Evolutionary conservation across 2,329 filamentous ascomycete genomes (phyloP), one percentile per base, ranked within the genome.

Genomic region (Thelonectria rubi): DNA sequence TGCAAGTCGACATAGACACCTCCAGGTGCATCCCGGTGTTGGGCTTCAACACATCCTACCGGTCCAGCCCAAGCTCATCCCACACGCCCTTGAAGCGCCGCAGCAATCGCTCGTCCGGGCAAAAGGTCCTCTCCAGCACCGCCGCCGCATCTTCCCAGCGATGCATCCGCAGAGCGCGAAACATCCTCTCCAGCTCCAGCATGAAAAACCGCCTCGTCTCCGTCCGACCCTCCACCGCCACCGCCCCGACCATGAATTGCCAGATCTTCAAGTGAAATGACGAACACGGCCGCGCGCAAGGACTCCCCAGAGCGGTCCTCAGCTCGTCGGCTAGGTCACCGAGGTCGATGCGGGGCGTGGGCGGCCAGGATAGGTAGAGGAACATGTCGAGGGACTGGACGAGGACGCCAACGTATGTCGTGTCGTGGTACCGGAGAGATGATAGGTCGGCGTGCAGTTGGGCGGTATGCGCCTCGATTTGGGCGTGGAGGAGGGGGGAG

Each of bases 191-290:
- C 10, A 48, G 46, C n/a, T 48, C 46, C 14, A 7, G 24, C 21
- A 48, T 32, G 14, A 48, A 48, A 6, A 26, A 26, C 24, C 32
- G n/a, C 5, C 32, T 42, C 20, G 32, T 48, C n/a, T 46, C 42
- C 11, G 18, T 5, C 3, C 21, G 9, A 4, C 9, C 18, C 2
- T 39, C 54, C 0, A 61, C 43, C 3, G 68, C 68, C 17, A 57
- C 56, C 0, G 63, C 66, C 1, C 68, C 68, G 6, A 71, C 53
- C 7, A 70, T 71, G 7, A 68, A 51, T 10, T 70, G 65, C 66
- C 66, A 69, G 8, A 69, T 42, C 1, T 69, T 42, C 1, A 69
- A 24, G 7, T 68, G 55, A 11, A 62, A 53, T 1, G 68, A 65
- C 3, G 64, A 58, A 14, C 65, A 69, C 5, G 69, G 57, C 12